Conservation (phyloP, 805 yeast species). For the Candida koratica region DNA sequence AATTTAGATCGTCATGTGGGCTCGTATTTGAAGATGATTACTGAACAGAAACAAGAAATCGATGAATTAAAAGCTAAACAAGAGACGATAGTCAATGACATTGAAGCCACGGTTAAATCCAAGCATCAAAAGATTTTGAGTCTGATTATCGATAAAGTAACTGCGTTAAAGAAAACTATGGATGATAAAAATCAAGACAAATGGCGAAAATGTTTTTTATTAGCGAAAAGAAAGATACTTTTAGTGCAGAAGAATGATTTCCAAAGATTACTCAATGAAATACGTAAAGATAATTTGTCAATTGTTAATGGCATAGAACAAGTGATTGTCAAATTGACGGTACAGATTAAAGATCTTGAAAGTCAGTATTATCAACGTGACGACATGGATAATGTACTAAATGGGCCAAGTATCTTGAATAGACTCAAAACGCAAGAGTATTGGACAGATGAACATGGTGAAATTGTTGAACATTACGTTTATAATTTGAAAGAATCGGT, state of each 20-base stretch:
- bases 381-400: conserved; percentile 51
- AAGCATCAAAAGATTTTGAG: conserved; percentile 37
- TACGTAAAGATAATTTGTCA: conserved; percentile 12
- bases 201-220: conserved; percentile 38
- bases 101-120: conserved; percentile 30
- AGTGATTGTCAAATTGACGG: conserved; percentile 31
- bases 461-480: conserved; percentile 38
- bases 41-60: conserved; percentile 74
- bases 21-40: conserved; percentile 76
- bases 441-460: conserved; percentile 50
- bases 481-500: conserved; percentile 43
- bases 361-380: conserved; percentile 42
- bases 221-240: conserved; percentile 47
- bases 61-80: conserved; percentile 62
- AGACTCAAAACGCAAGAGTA: conserved; percentile 50
- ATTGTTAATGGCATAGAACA: conserved; percentile 26
- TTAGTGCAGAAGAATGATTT: conserved; percentile 42
- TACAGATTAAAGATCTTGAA: conserved; percentile 53
- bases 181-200: conserved; percentile 43
- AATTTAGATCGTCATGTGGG: conserved; percentile 80
- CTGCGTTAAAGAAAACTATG: conserved; percentile 38
- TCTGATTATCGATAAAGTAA: conserved; percentile 40
- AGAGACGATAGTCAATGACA: conserved; percentile 34
- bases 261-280: conserved; percentile 15
- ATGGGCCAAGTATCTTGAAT: conserved; percentile 44